Evolutionary conservation across 1,284 basidiomycete species (phyloP), one percentile per base, ranked within the genome.

Genomic region (Volvariella volvacea): DNA sequence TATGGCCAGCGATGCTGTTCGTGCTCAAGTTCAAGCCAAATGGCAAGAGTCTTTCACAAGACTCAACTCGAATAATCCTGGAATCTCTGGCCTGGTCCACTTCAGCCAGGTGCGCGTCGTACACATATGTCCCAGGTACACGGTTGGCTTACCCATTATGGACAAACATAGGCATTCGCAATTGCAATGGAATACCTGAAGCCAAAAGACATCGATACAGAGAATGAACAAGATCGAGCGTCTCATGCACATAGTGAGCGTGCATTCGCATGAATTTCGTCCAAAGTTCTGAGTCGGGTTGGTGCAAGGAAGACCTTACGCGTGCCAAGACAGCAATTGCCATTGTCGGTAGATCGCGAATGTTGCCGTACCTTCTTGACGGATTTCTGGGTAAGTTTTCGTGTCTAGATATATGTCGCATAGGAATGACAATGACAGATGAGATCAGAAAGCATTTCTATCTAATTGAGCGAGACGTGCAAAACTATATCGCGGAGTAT

Each of bases 21-120:
- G 70, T 31, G 68, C 71, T 1, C 80, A 84, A 52, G 78, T 84
- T 3, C 71, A 74, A n/a, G 65, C 73, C 3, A 83, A 84, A 64
- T 88, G 84, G 84, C 78, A 84, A 50, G 73, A 80, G 22, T 69
- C 80, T 0, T 86, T 87, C 56, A 62, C 67, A 15, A 73, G 80
- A 16, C 65, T 88, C 41, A 88, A 88, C 54, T 70, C 73, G 19
- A 63, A 65, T 8, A 67, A 80, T 39, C 74, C 74, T 37, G 83
- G 83, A 4, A 83, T 86, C 46, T 62, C 74, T 8, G 84, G 85
- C 8, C 67, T 88, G 7, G 64, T 86, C 55, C 60, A 64, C 2
- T 84, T 83, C 58, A 83, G 79, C 50, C 69, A 81, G 61, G 83
- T 82, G 54, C 14, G 41, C 32, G 22, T 39, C 20, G 3, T 3